Conservation (phyloP, 306 rosid species). For the Trifolium dubium region DNA sequence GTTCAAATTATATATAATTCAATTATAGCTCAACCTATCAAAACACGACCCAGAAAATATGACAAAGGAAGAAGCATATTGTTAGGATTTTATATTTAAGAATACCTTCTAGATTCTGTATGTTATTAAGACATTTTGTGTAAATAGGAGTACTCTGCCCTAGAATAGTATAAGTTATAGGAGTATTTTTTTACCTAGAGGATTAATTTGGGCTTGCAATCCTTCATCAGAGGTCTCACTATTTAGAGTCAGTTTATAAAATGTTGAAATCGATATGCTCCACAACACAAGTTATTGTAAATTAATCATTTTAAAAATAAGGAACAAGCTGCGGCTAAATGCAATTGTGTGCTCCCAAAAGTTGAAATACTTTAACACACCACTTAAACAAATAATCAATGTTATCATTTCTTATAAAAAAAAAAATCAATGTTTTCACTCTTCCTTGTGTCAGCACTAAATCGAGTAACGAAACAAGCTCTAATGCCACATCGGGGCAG, state of each 20-base stretch:
- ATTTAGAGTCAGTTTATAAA: not conserved
- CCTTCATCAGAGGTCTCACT: not conserved
- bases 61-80: conserved; percentile 1
- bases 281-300: not conserved
- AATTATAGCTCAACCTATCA: not conserved
- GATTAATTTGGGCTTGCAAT: not conserved
- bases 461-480: conserved; percentile 1
- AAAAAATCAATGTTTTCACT: not conserved
- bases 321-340: conserved; percentile 4
- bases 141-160: not conserved
- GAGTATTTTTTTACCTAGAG: not conserved
- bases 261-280: not conserved
- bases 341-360: conserved; percentile 17
- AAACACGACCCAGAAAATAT: not conserved
- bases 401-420: not conserved
- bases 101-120: not conserved
- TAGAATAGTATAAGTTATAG: not conserved
- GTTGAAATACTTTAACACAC: conserved; percentile 4
- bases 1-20: not conserved
- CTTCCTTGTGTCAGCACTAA: not conserved
- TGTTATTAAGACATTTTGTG: not conserved
- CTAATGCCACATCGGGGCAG: not conserved
- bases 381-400: not conserved
- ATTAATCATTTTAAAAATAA: conserved; percentile 2
- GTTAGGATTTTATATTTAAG: not conserved